Percentiles rank a stretch among this genome's conserved stretches.
Evolutionary conservation across 2,329 filamentous ascomycete genomes (phyloP).

Genomic region (Dichotomopilus funicola): DNA sequence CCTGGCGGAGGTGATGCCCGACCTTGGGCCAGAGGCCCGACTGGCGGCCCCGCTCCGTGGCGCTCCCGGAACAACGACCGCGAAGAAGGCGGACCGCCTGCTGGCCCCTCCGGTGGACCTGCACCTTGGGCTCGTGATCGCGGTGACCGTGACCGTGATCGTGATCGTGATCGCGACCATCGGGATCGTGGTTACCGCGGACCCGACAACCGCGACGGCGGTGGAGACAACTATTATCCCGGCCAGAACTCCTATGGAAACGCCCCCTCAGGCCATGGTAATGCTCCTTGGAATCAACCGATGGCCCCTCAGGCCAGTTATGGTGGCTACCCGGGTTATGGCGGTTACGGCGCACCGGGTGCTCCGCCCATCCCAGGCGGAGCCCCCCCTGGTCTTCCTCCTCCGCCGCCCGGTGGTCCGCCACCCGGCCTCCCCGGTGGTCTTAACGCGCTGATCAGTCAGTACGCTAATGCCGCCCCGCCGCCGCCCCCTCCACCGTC

Average conservation of each 20-base stretch:
- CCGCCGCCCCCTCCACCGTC: constrained; percentile 30
- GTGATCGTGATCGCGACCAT: constrained; percentile 27
- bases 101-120: constrained; percentile 36
- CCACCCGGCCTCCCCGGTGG: constrained; percentile 50
- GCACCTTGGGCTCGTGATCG: constrained; percentile 51
- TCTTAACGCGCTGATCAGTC: constrained; percentile 60
- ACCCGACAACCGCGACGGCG: constrained; percentile 32
- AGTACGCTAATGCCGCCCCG: constrained; percentile 37
- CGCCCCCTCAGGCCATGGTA: constrained; percentile 29
- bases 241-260: constrained; percentile 13
- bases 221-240: constrained; percentile 12
- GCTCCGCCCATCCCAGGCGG: constrained; percentile 48
- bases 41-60: constrained; percentile 81
- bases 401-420: constrained; percentile 29
- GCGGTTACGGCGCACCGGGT: constrained; percentile 45
- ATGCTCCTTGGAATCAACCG: constrained; percentile 55
- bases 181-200: constrained; percentile 41
- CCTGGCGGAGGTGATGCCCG: constrained; percentile 52
- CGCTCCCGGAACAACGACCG: constrained; percentile 49
- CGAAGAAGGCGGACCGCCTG: constrained; percentile 31
- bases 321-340: constrained; percentile 52
- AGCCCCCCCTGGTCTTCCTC: constrained; percentile 31
- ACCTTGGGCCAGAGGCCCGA: constrained; percentile 84
- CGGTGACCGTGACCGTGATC: constrained; percentile 17
- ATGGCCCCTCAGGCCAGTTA: constrained; percentile 40